Evolutionary conservation across 345 rosid species (phyloP).

Genomic region (Eucalyptus victrix): DNA sequence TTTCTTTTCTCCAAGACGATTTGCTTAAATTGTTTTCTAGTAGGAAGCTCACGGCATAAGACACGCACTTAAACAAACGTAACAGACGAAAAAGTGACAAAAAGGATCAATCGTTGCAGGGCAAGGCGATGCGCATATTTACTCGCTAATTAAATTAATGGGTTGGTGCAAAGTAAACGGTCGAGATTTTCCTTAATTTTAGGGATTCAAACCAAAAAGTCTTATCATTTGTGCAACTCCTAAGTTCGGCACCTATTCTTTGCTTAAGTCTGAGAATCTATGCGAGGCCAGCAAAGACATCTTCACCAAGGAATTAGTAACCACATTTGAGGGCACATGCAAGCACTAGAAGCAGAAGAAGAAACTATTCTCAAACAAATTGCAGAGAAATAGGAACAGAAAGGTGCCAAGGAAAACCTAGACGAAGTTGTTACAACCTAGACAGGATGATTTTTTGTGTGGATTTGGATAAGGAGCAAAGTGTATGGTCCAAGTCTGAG

Average conservation of each 20-base stretch:
- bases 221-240: slow-evolving; percentile 4
- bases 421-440: background rate
- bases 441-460: background rate
- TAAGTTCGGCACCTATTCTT: slow-evolving; percentile 12
- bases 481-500: background rate
- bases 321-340: slow-evolving; percentile 16
- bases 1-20: too few species aligned
- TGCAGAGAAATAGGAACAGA: slow-evolving; percentile 1
- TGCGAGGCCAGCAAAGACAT: background rate
- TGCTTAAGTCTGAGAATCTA: background rate
- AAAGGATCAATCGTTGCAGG: too few species aligned
- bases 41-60: too few species aligned
- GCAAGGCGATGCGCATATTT: too few species aligned
- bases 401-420: background rate
- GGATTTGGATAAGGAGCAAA: background rate
- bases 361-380: slow-evolving; percentile 17
- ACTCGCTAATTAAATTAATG: too few species aligned
- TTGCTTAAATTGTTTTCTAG: too few species aligned
- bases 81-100: too few species aligned
- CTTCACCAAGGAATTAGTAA: slow-evolving; percentile 17
- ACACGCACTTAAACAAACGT: too few species aligned
- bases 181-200: too few species aligned
- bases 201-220: too few species aligned
- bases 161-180: too few species aligned
- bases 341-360: slow-evolving; percentile 29